These are phyloP conservation scores for Fusarium sp. DNA, from an alignment of 2,329 filamentous ascomycete genomes.

Conservation along the genomic window DNA sequence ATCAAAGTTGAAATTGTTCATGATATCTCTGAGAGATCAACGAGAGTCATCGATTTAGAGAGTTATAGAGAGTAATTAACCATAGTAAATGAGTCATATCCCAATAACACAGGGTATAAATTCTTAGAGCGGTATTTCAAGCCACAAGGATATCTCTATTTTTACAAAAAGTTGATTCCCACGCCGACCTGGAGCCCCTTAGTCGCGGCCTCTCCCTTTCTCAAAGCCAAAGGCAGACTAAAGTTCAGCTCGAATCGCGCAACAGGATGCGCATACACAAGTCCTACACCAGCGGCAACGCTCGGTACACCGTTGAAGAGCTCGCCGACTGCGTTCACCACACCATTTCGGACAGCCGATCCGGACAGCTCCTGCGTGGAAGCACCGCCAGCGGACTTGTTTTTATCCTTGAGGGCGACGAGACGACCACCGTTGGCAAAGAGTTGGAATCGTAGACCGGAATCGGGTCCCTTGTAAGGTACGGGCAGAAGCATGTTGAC, in stretches of 20 bases:
- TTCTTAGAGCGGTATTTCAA: conserved; percentile 32
- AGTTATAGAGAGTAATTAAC: not conserved
- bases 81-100: not conserved
- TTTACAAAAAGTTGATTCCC: conserved; percentile 92
- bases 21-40: not conserved
- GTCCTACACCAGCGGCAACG: conserved; percentile 85
- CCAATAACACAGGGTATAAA: conserved; percentile 12
- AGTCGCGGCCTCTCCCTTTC: conserved; percentile 86
- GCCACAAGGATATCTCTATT: conserved; percentile 37
- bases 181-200: conserved; percentile 97
- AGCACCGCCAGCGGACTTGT: conserved; percentile 60
- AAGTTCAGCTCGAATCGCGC: conserved; percentile 98
- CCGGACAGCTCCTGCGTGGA: conserved; percentile 54
- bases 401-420: conserved; percentile 77
- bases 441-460: conserved; percentile 86
- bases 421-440: conserved; percentile 93
- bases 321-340: conserved; percentile 75
- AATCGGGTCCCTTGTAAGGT: conserved; percentile 84
- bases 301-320: conserved; percentile 84
- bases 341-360: conserved; percentile 64
- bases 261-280: conserved; percentile 95
- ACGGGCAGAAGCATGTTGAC: conserved; percentile 88
- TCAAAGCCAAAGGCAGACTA: conserved; percentile 83
- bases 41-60: too few relatives aligned
- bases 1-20: not conserved